These are phyloP conservation scores for Ichthyophthirius multifiliis DNA, from an alignment of 169 alveolate genomes.

Conservation along the genomic window DNA sequence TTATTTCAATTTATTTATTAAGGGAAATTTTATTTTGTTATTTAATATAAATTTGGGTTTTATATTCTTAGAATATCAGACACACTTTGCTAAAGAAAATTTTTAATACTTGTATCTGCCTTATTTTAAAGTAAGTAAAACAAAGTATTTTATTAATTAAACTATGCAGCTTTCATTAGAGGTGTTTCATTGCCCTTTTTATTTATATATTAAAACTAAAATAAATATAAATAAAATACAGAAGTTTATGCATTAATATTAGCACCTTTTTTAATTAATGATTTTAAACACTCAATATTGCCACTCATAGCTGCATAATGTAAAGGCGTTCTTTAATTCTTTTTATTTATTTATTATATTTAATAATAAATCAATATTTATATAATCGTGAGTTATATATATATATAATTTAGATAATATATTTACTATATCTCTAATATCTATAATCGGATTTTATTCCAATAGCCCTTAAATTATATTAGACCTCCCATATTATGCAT, in stretches of 20 bases:
- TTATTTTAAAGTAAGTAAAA: not conserved
- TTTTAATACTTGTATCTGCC: not conserved
- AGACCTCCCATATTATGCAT: not conserved
- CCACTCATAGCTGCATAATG: slow-evolving; percentile 17
- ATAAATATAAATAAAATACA: no score
- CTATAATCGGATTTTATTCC: not conserved
- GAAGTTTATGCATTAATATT: not conserved
- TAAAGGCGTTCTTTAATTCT: not conserved
- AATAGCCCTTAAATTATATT: slow-evolving; percentile 1
- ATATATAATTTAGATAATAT: no score
- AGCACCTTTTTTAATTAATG: not conserved
- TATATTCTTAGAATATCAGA: not conserved
- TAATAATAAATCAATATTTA: no score
- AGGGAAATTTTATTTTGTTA: slow-evolving; percentile 12
- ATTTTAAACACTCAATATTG: not conserved
- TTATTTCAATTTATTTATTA: slow-evolving; percentile 51
- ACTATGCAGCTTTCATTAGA: not conserved
- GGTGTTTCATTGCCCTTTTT: slow-evolving; percentile 10
- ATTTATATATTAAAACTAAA: no score
- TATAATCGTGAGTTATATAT: no score
- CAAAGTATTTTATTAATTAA: not conserved
- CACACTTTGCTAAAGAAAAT: not conserved
- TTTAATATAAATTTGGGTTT: not conserved
- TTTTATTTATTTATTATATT: not conserved
- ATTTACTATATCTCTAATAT: slow-evolving; percentile 1